A percentile compares a stretch with the other conserved stretches of the same genome.
phyloP scores from a whole-genome alignment of 2,329 filamentous ascomycete genomes.

The Hypoxylon sp. region DNA sequence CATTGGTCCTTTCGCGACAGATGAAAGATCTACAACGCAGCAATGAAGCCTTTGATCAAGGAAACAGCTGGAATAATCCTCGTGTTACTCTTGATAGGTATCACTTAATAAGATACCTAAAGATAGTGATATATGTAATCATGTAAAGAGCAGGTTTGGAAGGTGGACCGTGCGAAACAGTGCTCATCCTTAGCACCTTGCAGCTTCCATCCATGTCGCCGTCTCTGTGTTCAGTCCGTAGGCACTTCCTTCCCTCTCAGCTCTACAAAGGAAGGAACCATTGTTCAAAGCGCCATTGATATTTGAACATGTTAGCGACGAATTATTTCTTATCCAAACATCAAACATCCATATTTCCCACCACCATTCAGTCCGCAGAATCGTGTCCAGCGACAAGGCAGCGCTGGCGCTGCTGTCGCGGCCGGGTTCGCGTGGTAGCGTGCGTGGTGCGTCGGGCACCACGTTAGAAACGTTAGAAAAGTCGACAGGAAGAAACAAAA shows the following conservation, averaged over 20 bases:
- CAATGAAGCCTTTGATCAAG: conserved; percentile 12
- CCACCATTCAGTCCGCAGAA: not conserved
- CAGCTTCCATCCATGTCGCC: conserved; percentile 18
- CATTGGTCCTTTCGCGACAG: conserved; percentile 13
- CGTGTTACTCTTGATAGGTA: conserved; percentile 17
- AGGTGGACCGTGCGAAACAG: conserved; percentile 41
- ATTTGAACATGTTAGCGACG: conserved; percentile 32
- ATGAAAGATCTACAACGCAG: conserved; percentile 18
- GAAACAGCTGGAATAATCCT: conserved; percentile 33
- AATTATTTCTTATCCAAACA: conserved; percentile 23
- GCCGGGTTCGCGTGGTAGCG: conserved; percentile 34
- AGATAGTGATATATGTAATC: conserved; percentile 33
- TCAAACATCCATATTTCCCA: conserved; percentile 5
- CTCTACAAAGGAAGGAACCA: not conserved
- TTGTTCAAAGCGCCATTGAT: conserved; percentile 32
- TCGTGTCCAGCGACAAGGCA: conserved; percentile 27
- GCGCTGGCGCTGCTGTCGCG: conserved; percentile 43
- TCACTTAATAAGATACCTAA: conserved; percentile 24
- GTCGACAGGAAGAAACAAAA: conserved; percentile 7
- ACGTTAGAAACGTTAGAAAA: conserved; percentile 19
- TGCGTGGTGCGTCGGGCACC: conserved; percentile 36
- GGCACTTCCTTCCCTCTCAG: conserved; percentile 24
- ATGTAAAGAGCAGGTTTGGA: conserved; percentile 19
- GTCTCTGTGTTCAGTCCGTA: conserved; percentile 7
- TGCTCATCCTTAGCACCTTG: conserved; percentile 22